A percentile compares a stretch with the other conserved stretches of the same genome.
Evolutionary conservation across 257 asterid species (phyloP).

Genomic region (Ilex aquifolium): DNA sequence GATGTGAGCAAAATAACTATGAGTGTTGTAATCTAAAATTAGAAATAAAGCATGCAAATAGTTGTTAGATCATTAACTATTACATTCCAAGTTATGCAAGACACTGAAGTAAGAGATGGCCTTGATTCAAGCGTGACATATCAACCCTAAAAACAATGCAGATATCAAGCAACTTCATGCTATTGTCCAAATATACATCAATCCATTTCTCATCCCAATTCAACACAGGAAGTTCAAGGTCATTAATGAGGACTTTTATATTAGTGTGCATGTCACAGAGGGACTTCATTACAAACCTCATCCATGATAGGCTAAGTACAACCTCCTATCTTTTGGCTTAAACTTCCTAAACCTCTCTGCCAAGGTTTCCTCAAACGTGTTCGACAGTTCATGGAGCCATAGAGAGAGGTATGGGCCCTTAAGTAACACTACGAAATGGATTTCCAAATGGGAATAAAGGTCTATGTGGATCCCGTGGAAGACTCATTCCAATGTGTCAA

Average conservation of each 20-base stretch:
- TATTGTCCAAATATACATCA: constrained; percentile 65
- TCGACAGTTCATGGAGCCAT: constrained; percentile 47
- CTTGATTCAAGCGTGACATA: constrained; percentile 64
- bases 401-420: constrained; percentile 59
- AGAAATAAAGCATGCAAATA: no score
- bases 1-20: no score
- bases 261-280: constrained; percentile 66
- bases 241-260: constrained; percentile 49
- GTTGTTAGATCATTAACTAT: no score
- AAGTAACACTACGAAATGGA: constrained; percentile 57
- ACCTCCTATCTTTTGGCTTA: constrained; percentile 55
- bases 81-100: constrained; percentile 37
- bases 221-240: constrained; percentile 62
- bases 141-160: constrained; percentile 77
- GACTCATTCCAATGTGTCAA: constrained; percentile 48
- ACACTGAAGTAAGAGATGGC: constrained; percentile 61
- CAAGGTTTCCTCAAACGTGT: constrained; percentile 57
- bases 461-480: constrained; percentile 58
- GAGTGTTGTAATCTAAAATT: no score
- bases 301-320: constrained; percentile 61
- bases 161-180: constrained; percentile 67
- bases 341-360: constrained; percentile 53
- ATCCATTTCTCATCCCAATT: constrained; percentile 93
- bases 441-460: constrained; percentile 69
- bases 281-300: constrained; percentile 49